Evolutionary conservation across 2,329 filamentous ascomycete genomes (phyloP), one percentile per base, ranked within the genome.

Genomic region (Shiraia sp.): DNA sequence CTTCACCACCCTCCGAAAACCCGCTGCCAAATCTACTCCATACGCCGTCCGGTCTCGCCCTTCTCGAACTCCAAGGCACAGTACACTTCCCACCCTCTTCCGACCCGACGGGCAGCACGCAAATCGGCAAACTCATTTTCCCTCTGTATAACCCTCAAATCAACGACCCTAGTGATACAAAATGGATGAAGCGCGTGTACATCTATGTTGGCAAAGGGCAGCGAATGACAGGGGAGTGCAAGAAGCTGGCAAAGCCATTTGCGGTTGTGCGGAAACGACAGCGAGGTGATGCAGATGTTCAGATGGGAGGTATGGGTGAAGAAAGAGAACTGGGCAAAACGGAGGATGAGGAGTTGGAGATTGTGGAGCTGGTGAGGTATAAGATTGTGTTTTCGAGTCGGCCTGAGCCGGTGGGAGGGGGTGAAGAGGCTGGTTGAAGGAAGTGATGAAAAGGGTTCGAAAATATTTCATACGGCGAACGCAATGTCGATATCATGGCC

Each of bases 161-260:
- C 24, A 72, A 79, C 19, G 71, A 68, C 40, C 52, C 67, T 0
- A 75, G 74, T 12, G 79, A 82, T 55, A 85, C 81, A 0, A 80
- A 79, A 8, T 96, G 91, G 91, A 95, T 92, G 88, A 95, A 90
- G 71, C 79, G 82, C 25, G 90, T 92, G 19, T 88, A 95, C 63
- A 74, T 97, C 34, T 96, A 92, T 64, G 81, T 97, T 4, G 93
- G 92, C 5, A 82, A 86, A 61, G 87, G 96, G 66, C 93, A 97
- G 72, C 80, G 91, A 46, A 79, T 97, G 63, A 88, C 84, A 1
- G 93, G 93, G 3, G 90, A 97, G 69, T 84, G 95, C 34, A 95
- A 90, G 77, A 95, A 90, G 71, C 72, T 97, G 35, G 79, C 80
- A 5, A 87, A 82, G 61, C 85, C 91, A 2, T 65, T 96, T 53